Evolutionary conservation across 2,329 filamentous ascomycete species (phyloP).

Genomic region (Colletotrichum melonis): DNA sequence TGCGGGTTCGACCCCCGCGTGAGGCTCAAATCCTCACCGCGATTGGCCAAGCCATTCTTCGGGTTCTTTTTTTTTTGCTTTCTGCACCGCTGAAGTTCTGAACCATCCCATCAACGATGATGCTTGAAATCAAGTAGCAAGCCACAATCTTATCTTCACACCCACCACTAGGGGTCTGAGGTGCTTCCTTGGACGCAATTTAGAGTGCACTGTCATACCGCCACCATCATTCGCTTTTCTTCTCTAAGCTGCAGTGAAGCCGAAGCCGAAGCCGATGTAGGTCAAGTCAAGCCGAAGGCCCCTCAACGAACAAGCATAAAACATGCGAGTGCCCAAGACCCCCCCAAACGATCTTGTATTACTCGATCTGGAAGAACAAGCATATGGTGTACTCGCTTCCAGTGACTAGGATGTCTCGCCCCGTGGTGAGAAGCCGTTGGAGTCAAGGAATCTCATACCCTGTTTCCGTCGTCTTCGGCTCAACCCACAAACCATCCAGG

Average conservation of each 20-base stretch:
- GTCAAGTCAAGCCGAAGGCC: neutral
- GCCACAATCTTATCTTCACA: neutral
- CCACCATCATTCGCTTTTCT: neutral
- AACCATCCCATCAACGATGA: too few relatives aligned
- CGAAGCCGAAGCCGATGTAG: slow-evolving; percentile 20
- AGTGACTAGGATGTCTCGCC: neutral
- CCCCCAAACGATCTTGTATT: neutral
- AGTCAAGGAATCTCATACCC: neutral
- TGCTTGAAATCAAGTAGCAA: neutral
- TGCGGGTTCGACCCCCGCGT: slow-evolving; percentile 41
- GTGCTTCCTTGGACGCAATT: too few relatives aligned
- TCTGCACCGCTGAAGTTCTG: neutral
- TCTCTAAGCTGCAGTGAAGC: neutral
- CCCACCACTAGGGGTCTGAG: too few relatives aligned
- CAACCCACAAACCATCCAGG: neutral
- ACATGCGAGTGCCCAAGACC: neutral
- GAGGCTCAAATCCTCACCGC: slow-evolving; percentile 38
- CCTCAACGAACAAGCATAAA: neutral
- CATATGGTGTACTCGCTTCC: neutral
- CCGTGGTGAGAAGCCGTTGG: neutral
- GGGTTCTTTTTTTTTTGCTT: neutral
- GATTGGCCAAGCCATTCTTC: slow-evolving; percentile 1
- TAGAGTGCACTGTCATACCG: too few relatives aligned
- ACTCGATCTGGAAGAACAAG: neutral
- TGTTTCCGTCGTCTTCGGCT: neutral